Evolutionary conservation across 2,329 filamentous ascomycete species (phyloP), one percentile per base, ranked within the genome.

Genomic region (Ustilaginoidea virens): DNA sequence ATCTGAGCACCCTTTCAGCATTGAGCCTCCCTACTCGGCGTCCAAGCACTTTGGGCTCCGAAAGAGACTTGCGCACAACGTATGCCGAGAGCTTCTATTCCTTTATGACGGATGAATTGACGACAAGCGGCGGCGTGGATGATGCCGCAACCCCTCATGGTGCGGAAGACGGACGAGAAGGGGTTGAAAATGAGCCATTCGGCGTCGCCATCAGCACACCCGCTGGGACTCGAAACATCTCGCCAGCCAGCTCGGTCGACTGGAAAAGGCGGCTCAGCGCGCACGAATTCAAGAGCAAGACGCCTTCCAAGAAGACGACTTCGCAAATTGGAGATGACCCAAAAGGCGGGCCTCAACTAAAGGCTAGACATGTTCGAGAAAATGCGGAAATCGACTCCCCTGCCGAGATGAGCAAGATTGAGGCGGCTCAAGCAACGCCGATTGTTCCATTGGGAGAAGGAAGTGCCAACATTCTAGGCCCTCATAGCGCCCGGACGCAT

Each of bases 231-330:
- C 48, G 58, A n/a, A 46, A 51, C 2, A 37, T 44, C 3, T 63
- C 59, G 1, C 53, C 53, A 1, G 49, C 51, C 5, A 63, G 62
- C 32, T 69, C 63, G 3, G 45, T 56, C 2, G 66, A 69, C 33
- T 70, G 65, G 66, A 69, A 68, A 43, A 58, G 50, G 0, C 65
- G 59, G 60, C 55, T 70, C 22, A 65, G 64, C 7, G 55, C 61
- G 3, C 61, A 69, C 23, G 55, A 64, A 7, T 60, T 60, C 1
- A 63, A 60, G 31, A 41, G 65, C 2, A 61, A 67, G 25, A 37
- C 32, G 1, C 33, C 44, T 4, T 25, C 31, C 3, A 34, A 37
- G 3, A 35, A 36, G 1, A 30, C 32, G 12, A 12, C 11, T 12
- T 18, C 30, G 7, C 22, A n/a, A 25, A 8, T n/a, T n/a, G n/a